phyloP scores from a whole-genome alignment of 1,139 yeast species.

The Pichia sp. region DNA sequence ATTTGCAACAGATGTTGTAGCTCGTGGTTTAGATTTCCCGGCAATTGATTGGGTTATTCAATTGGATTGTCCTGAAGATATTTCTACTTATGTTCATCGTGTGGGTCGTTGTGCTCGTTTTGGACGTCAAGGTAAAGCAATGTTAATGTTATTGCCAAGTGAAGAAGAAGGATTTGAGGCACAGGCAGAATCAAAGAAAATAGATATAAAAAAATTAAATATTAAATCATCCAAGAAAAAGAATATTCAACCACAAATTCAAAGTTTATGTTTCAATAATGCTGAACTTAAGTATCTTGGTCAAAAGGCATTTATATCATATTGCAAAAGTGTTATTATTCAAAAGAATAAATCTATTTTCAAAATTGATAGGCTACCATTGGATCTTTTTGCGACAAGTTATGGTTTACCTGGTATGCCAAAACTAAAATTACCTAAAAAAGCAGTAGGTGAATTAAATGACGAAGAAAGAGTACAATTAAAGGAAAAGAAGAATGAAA shows the following conservation, averaged over 20 bases:
- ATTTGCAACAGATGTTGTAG: conserved; percentile 94
- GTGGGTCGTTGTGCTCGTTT: conserved; percentile 96
- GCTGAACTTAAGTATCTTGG: conserved; percentile 90
- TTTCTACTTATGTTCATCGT: conserved; percentile 90
- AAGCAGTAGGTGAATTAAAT: conserved; percentile 25
- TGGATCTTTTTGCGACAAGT: conserved; percentile 79
- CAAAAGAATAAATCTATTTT: conserved; percentile 87
- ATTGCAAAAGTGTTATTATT: conserved; percentile 73
- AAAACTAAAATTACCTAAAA: conserved; percentile 60
- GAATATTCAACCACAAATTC: conserved; percentile 76
- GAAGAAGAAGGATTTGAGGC: conserved; percentile 77
- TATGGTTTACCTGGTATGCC: conserved; percentile 97
- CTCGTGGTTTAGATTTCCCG: conserved; percentile 96
- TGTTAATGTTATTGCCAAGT: conserved; percentile 73
- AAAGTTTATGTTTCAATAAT: conserved; percentile 83
- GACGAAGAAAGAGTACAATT: conserved; percentile 35
- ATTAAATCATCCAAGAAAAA: conserved; percentile 73
- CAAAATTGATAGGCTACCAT: conserved; percentile 65
- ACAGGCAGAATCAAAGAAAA: conserved; percentile 54
- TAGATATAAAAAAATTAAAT: conserved; percentile 65
- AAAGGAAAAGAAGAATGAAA: conserved; percentile 75
- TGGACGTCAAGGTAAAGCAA: conserved; percentile 81
- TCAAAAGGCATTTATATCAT: conserved; percentile 91
- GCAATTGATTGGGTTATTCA: conserved; percentile 97
- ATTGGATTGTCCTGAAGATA: conserved; percentile 93